Evolutionary conservation across 148 eudicot species (phyloP).

Genomic region (Silene uniflora): DNA sequence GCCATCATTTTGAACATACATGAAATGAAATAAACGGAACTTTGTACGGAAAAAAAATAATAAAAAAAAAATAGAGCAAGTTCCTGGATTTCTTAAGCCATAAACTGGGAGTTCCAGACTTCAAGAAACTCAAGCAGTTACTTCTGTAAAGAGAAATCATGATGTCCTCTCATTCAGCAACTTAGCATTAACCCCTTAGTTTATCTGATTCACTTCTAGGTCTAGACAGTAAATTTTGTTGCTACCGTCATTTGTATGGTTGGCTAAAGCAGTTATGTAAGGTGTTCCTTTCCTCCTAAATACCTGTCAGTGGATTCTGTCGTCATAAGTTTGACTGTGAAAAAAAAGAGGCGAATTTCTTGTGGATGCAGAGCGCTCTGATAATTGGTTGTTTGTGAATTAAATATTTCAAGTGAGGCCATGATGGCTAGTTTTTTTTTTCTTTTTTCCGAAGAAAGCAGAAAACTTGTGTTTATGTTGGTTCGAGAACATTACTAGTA

Average conservation of each 20-base stretch:
- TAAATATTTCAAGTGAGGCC: neutral
- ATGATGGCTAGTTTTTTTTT: too few relatives aligned
- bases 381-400: neutral
- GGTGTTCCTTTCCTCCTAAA: neutral
- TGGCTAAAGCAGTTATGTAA: neutral
- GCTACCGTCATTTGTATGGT: neutral
- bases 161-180: neutral
- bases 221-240: neutral
- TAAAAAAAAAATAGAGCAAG: too few relatives aligned
- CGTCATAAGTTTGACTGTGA: neutral
- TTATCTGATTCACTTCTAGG: neutral
- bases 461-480: neutral
- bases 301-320: neutral
- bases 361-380: neutral
- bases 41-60: neutral
- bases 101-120: neutral
- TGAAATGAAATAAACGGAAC: too few relatives aligned
- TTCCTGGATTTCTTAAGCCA: neutral
- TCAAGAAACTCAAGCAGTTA: neutral
- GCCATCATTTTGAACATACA: neutral
- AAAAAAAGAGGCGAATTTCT: neutral
- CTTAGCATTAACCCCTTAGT: neutral
- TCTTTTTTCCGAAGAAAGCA: neutral
- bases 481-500: neutral
- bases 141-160: neutral